Percentiles rank a stretch among this genome's conserved stretches.
These are phyloP conservation scores for Lepidium sativum DNA, from an alignment of 345 rosid genomes.

Conservation along the genomic window DNA sequence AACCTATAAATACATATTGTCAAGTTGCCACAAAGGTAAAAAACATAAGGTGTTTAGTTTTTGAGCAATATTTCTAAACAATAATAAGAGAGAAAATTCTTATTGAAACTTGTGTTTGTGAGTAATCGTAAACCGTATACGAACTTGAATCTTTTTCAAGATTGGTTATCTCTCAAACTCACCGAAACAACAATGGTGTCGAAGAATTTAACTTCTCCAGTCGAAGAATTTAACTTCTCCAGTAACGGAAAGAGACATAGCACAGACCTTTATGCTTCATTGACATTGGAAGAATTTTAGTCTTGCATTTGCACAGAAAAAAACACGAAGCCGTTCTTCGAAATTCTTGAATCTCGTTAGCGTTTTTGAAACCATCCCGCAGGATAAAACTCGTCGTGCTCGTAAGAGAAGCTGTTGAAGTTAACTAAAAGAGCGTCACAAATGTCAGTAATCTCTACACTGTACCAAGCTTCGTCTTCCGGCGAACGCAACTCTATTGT, in stretches of 20 bases:
- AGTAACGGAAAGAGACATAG: slow-evolving; percentile 15
- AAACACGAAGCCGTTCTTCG: slow-evolving; percentile 16
- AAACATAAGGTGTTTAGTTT: no score
- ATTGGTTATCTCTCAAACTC: neutral
- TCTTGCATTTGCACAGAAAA: slow-evolving; percentile 24
- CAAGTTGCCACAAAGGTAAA: no score
- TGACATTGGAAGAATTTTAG: neutral
- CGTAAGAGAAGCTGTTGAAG: slow-evolving; percentile 14
- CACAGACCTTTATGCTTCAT: slow-evolving; percentile 9
- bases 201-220: slow-evolving; percentile 23
- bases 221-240: slow-evolving; percentile 23
- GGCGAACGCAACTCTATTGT: slow-evolving; percentile 22
- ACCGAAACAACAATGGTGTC: slow-evolving; percentile 14
- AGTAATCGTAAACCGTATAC: no score
- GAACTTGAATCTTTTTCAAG: no score
- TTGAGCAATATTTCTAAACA: no score
- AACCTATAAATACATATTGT: no score
- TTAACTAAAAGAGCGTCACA: slow-evolving; percentile 8
- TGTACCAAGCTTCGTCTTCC: slow-evolving; percentile 26
- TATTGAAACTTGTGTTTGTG: no score
- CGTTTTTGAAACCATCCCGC: slow-evolving; percentile 14
- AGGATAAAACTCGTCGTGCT: slow-evolving; percentile 15
- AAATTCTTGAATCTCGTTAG: slow-evolving; percentile 7
- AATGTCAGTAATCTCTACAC: neutral
- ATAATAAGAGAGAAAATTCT: no score